These are phyloP conservation scores for Claviceps arundinis DNA, from an alignment of 2,329 filamentous ascomycete species.

Conservation along the genomic window DNA sequence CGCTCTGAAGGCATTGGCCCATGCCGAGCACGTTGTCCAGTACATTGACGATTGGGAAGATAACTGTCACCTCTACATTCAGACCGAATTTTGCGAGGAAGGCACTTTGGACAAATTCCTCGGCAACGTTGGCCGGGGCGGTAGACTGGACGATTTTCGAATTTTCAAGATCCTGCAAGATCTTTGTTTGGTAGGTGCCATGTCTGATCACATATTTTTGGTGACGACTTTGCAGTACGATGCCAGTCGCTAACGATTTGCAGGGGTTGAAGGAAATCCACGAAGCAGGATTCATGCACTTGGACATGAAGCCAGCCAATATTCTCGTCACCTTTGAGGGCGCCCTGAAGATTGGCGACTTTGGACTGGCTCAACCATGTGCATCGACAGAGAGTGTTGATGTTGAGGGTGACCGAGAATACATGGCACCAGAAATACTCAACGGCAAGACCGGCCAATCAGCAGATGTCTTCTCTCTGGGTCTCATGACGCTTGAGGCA, in stretches of 20 bases:
- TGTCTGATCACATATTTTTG: not conserved
- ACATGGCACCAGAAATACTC: constrained; percentile 88
- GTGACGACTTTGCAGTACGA: not conserved
- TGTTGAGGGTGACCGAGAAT: constrained; percentile 88
- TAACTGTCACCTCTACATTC: constrained; percentile 78
- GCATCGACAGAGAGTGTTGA: constrained; percentile 66
- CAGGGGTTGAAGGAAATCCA: constrained; percentile 87
- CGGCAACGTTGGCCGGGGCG: constrained; percentile 66
- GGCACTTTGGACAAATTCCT: constrained; percentile 83
- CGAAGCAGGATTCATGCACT: constrained; percentile 70
- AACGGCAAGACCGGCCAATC: constrained; percentile 78
- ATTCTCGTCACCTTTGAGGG: constrained; percentile 73
- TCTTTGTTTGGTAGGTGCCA: constrained; percentile 55
- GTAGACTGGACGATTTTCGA: constrained; percentile 86
- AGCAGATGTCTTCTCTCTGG: constrained; percentile 85
- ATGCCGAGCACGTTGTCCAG: constrained; percentile 74
- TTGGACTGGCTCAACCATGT: constrained; percentile 69
- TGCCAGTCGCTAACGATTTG: constrained; percentile 5
- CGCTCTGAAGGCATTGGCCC: constrained; percentile 61
- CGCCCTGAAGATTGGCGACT: constrained; percentile 73
- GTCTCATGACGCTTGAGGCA: constrained; percentile 88
- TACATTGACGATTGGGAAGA: constrained; percentile 83
- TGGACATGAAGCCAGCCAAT: constrained; percentile 78
- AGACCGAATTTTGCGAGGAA: constrained; percentile 93
- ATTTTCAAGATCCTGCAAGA: constrained; percentile 98